Evolutionary conservation across 1,284 basidiomycete genomes (phyloP), one percentile per base, ranked within the genome.

Genomic region (Melampsora abietis-canadensis): DNA sequence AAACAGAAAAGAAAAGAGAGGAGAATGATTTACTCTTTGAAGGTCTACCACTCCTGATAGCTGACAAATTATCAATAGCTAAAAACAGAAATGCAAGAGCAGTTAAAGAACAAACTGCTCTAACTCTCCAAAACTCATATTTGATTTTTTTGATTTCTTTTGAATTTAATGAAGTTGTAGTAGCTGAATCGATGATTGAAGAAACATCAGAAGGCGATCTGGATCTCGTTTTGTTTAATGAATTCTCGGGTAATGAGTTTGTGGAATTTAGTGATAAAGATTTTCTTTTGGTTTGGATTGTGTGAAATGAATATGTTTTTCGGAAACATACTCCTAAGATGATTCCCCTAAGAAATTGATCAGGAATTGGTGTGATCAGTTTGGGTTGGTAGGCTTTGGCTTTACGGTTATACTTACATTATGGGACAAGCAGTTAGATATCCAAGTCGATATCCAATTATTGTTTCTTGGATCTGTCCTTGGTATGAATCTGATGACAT

Each of bases 21-120:
- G n/a, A 40, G 8, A 21, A 54, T 54, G 19, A 12, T 5, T 54
- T n/a, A 54, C 51, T 54, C 51, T 27, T 54, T 54, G 51, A 21
- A n/a, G 51, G 51, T 54, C 51, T 54, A 54, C 51, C 51, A 27
- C 24, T 27, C 14, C 14, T 21, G 17, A 54, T 54, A 54, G 51
- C 51, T 54, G 51, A 54, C 7, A 54, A 27, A 54, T 54, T 54
- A 54, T 54, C 51, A 27, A 54, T 54, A n/a, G 51, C 51, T n/a
- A 54, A 27, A 54, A 54, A 54, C 6, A 54, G 51, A 27, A 54
- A 54, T 21, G 51, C 51, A 5, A 54, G 51, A n/a, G 51, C 51
- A n/a, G 51, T 27, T n/a, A 54, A 27, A n/a, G 24, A 54, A 27
- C 51, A 54, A 54, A 54, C 51, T 14, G 51, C 24, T 27, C 51